phyloP scores from a whole-genome alignment of 805 yeast species.

The Myxozyma lipomycoides region DNA sequence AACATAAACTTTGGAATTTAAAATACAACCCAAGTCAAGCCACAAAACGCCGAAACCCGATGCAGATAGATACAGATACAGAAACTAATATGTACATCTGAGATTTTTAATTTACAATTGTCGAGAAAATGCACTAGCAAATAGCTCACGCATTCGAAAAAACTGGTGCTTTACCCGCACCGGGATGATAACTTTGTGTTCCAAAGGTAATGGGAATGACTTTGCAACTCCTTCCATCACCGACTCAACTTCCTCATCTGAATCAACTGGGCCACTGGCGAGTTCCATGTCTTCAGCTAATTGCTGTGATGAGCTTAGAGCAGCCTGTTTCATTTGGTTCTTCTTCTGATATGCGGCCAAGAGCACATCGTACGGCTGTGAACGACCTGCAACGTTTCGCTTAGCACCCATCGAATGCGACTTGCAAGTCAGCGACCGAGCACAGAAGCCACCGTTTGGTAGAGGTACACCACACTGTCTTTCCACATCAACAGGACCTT shows the following conservation, averaged over 20 bases:
- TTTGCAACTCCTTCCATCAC: conserved; percentile 85
- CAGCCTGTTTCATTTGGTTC: conserved; percentile 73
- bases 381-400: conserved; percentile 88
- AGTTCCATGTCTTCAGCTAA: conserved; percentile 37
- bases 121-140: conserved; percentile 74
- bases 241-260: conserved; percentile 89
- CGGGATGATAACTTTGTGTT: conserved; percentile 66
- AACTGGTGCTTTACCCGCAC: conserved; percentile 66
- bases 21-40: no score
- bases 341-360: conserved; percentile 86
- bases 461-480: conserved; percentile 94
- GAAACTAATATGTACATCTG: no score
- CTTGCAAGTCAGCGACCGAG: conserved; percentile 92
- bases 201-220: conserved; percentile 74
- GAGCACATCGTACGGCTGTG: conserved; percentile 85
- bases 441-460: conserved; percentile 93
- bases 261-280: conserved; percentile 51
- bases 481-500: conserved; percentile 77
- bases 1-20: no score
- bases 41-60: no score
- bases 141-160: conserved; percentile 87
- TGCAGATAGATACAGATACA: no score
- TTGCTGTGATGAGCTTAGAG: conserved; percentile 44
- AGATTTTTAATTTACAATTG: no score
- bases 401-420: conserved; percentile 99